Evolutionary conservation across 1,284 basidiomycete genomes (phyloP).

Genomic region (Ceratobasidium sp.): DNA sequence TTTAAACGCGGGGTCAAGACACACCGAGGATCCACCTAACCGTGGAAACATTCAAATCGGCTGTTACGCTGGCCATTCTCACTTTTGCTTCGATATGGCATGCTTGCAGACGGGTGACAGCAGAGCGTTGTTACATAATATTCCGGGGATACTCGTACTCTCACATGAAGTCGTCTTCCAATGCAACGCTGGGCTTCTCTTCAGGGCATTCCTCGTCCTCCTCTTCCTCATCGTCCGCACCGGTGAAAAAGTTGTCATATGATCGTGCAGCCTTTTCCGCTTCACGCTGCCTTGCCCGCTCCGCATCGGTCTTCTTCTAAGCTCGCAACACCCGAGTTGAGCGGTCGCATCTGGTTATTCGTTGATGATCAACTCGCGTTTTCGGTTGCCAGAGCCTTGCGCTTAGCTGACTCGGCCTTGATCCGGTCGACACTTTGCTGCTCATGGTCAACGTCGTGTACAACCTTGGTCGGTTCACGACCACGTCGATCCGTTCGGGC

Average conservation of each 20-base stretch:
- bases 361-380: conserved; percentile 56
- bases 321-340: background rate
- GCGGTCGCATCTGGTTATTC: background rate
- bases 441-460: conserved; percentile 88
- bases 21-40: background rate
- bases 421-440: conserved; percentile 83
- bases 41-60: background rate
- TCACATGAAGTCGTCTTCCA: conserved; percentile 50
- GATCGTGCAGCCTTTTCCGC: conserved; percentile 79
- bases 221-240: conserved; percentile 44
- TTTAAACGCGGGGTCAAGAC: background rate
- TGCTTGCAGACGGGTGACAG: background rate
- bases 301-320: conserved; percentile 74
- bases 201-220: conserved; percentile 51
- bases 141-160: background rate
- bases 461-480: conserved; percentile 90
- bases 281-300: conserved; percentile 68
- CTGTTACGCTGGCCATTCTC: background rate
- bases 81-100: background rate
- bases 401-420: conserved; percentile 72
- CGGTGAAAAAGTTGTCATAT: conserved; percentile 70
- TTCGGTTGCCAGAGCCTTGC: conserved; percentile 68
- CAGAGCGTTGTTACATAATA: background rate
- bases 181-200: conserved; percentile 46
- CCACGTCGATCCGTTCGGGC: conserved; percentile 80